Evolutionary conservation across 169 alveolate species (phyloP), one percentile per base, ranked within the genome.

Genomic region (Amoebophrya sp.): DNA sequence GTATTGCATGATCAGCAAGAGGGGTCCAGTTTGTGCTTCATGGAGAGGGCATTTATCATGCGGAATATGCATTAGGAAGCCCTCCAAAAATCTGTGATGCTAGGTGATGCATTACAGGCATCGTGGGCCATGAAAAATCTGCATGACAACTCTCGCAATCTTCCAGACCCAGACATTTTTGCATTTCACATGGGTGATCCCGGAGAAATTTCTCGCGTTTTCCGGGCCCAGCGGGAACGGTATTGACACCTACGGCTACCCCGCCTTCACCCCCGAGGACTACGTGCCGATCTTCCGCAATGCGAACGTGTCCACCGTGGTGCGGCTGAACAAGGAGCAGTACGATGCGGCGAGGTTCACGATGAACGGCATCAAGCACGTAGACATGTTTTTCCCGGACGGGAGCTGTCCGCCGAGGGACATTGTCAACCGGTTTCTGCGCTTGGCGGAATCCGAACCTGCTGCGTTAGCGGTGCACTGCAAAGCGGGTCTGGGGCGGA

Each of bases 401-500:
- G 99, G 99, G 25, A 95, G 98, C 39, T 95, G 97, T 39, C 99
- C 99, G 38, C 94, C 98, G 95, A 94, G 93, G 83, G 96, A 97
- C 47, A 97, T 97, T 40, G 94, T 96, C 54, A 92, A 94, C 39
- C 93, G 93, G 91, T 97, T 98, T 89, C 92, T 97, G 32, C 95
- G 95, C 77, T 92, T 97, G 29, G 94, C 95, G 40, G 99, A 97
- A 93, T 93, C 94, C 32, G 97, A 97, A 47, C 95, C 96, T 90
- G 98, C 97, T n/a, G 98, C 96, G 38, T 93, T 97, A 23, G 99
- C 99, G 55, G 98, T 98, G 3, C 99, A 98, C 94, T 98, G 99
- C 93, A 97, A 98, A 92, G 99, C 99, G 40, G 99, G 99, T 0
- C 96, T 98, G 14, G 99, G 99, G 38, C 94, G 99, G 91, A 98